phyloP scores from a whole-genome alignment of 495 filamentous ascomycete genomes.

The Margaritispora aquatica region DNA sequence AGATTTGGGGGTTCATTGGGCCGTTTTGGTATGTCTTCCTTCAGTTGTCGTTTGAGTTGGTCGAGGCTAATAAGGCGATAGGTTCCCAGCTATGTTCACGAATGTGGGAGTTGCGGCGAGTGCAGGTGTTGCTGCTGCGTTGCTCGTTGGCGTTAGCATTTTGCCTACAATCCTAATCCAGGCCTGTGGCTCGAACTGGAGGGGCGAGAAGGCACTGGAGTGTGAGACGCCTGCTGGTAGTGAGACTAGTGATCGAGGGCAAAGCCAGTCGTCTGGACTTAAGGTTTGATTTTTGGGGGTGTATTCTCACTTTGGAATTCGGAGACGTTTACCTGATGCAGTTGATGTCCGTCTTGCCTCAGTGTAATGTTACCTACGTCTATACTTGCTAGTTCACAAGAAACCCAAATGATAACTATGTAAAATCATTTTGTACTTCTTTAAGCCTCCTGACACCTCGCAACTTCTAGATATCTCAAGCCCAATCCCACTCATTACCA shows the following conservation, averaged over 20 bases:
- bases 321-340: too few relatives aligned
- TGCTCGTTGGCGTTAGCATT: constrained; percentile 40
- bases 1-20: constrained; percentile 51
- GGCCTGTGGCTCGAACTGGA: constrained; percentile 34
- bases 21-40: constrained; percentile 40
- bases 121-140: constrained; percentile 34
- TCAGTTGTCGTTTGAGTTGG: not conserved
- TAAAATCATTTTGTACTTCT: too few relatives aligned
- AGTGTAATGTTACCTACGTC: too few relatives aligned
- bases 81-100: constrained; percentile 47
- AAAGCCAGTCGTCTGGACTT: too few relatives aligned
- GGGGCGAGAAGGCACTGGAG: constrained; percentile 39
- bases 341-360: too few relatives aligned
- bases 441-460: too few relatives aligned
- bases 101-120: constrained; percentile 36
- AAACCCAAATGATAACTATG: too few relatives aligned
- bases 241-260: not conserved
- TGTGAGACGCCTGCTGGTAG: constrained; percentile 38
- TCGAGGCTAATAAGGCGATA: not conserved
- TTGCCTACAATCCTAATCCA: constrained; percentile 34
- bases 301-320: too few relatives aligned
- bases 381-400: too few relatives aligned
- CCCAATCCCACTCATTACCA: too few relatives aligned
- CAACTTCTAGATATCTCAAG: too few relatives aligned
- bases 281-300: too few relatives aligned